phyloP scores from a whole-genome alignment of 2,329 filamentous ascomycete genomes.

The Alternaria rosae region DNA sequence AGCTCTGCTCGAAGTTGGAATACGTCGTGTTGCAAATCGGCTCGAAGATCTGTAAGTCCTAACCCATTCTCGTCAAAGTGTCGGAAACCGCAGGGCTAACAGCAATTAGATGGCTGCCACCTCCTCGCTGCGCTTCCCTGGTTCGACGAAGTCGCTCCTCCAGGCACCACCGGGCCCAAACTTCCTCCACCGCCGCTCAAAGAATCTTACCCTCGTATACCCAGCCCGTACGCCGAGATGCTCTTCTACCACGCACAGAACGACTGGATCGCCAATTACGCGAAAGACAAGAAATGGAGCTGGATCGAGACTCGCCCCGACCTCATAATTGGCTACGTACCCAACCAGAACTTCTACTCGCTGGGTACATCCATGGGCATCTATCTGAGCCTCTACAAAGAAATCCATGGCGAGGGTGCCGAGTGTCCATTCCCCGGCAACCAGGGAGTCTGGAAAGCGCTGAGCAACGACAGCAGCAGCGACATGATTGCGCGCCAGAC shows the following conservation, averaged over 20 bases:
- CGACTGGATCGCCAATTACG: slow-evolving; percentile 47
- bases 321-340: slow-evolving; percentile 54
- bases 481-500: slow-evolving; percentile 54
- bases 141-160: slow-evolving; percentile 6
- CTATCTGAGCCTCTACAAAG: slow-evolving; percentile 48
- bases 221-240: slow-evolving; percentile 42
- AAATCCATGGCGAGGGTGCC: slow-evolving; percentile 49
- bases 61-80: not conserved
- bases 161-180: slow-evolving; percentile 11
- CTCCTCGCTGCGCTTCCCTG: slow-evolving; percentile 44
- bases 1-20: slow-evolving; percentile 29
- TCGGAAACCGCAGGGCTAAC: not conserved
- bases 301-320: slow-evolving; percentile 53
- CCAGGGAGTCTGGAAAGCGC: slow-evolving; percentile 45
- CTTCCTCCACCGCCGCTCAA: slow-evolving; percentile 8
- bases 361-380: slow-evolving; percentile 48
- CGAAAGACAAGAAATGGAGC: slow-evolving; percentile 48
- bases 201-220: slow-evolving; percentile 20
- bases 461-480: slow-evolving; percentile 48
- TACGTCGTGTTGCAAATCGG: slow-evolving; percentile 41
- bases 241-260: slow-evolving; percentile 55
- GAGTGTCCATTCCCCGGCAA: slow-evolving; percentile 52
- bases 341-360: slow-evolving; percentile 51
- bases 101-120: slow-evolving; percentile 50
- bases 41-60: slow-evolving; percentile 46